Conservation (phyloP, 2,329 filamentous ascomycete species). For the Aspergillus piperis region DNA sequence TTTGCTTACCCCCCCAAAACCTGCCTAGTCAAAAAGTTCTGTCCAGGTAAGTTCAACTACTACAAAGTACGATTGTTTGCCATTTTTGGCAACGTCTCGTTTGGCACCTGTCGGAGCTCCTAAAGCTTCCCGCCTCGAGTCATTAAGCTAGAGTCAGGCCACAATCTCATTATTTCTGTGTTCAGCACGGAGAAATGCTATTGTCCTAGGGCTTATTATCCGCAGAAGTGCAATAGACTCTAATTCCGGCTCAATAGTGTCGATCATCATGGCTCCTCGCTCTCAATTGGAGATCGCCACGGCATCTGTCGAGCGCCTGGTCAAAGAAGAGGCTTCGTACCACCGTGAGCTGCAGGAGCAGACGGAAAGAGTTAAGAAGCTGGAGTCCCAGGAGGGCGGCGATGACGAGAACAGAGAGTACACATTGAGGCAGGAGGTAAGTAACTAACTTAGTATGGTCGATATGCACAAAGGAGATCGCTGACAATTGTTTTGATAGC, state of each 20-base stretch:
- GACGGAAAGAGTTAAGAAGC: constrained; percentile 67
- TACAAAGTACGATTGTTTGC: background rate
- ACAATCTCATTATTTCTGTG: background rate
- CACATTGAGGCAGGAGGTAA: constrained; percentile 82
- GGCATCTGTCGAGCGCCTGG: constrained; percentile 74
- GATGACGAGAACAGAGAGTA: constrained; percentile 79
- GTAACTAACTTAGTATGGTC: constrained; percentile 20
- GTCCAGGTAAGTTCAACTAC: background rate
- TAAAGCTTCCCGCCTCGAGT: background rate
- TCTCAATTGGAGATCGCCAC: constrained; percentile 84
- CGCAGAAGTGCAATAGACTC: background rate
- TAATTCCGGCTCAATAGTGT: constrained; percentile 10
- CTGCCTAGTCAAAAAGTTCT: too few relatives aligned
- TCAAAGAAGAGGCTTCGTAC: constrained; percentile 91
- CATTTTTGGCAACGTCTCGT: too few relatives aligned
- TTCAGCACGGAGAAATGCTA: background rate
- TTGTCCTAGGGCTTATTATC: background rate
- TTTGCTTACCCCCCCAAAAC: too few relatives aligned
- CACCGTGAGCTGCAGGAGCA: constrained; percentile 81
- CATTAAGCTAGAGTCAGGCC: background rate
- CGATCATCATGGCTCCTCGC: constrained; percentile 68
- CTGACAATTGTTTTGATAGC: constrained; percentile 51
- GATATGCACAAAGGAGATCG: background rate
- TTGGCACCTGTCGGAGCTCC: background rate
- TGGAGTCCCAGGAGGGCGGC: constrained; percentile 66